A percentile compares a stretch with the other conserved stretches of the same genome.
Evolutionary conservation across 768 basidiomycete genomes (phyloP).

Genomic region (Crucibulum laeve): DNA sequence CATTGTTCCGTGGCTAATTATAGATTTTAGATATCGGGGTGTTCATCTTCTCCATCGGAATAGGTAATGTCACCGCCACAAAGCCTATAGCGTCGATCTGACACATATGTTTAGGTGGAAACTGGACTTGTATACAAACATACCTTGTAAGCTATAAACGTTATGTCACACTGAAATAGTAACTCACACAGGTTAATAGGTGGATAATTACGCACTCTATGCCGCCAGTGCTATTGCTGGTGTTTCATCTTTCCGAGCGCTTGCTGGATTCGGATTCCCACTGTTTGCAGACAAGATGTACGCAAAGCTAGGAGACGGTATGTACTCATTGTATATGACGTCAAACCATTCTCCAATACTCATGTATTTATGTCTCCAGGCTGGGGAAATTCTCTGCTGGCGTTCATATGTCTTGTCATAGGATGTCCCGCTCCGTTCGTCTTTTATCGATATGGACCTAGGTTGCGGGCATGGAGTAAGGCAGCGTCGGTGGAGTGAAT

Average conservation of each 20-base stretch:
- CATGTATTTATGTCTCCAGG: slow-evolving; percentile 25
- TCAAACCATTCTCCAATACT: background rate
- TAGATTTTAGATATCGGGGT: slow-evolving; percentile 28
- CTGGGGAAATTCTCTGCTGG: slow-evolving; percentile 53
- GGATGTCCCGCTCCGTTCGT: slow-evolving; percentile 47
- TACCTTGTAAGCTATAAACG: slow-evolving; percentile 46
- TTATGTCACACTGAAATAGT: background rate
- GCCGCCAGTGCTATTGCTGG: slow-evolving; percentile 57
- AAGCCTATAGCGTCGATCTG: slow-evolving; percentile 11
- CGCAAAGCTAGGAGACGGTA: slow-evolving; percentile 39
- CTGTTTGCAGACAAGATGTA: slow-evolving; percentile 61
- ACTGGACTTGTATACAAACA: slow-evolving; percentile 47
- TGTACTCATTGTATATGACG: slow-evolving; percentile 4
- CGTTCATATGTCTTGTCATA: slow-evolving; percentile 42
- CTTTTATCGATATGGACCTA: slow-evolving; percentile 34
- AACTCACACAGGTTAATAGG: slow-evolving; percentile 32
- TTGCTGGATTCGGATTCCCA: slow-evolving; percentile 62
- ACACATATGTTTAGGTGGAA: slow-evolving; percentile 18
- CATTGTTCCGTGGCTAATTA: background rate
- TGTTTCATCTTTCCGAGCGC: slow-evolving; percentile 47
- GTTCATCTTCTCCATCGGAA: slow-evolving; percentile 43
- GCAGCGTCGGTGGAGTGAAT: slow-evolving; percentile 25
- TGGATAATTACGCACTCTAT: slow-evolving; percentile 81
- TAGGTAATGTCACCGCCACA: slow-evolving; percentile 24
- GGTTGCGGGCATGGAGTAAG: slow-evolving; percentile 31